Evolutionary conservation across 148 eudicot species (phyloP).

Genomic region (Mesembryanthemum crystallinum): DNA sequence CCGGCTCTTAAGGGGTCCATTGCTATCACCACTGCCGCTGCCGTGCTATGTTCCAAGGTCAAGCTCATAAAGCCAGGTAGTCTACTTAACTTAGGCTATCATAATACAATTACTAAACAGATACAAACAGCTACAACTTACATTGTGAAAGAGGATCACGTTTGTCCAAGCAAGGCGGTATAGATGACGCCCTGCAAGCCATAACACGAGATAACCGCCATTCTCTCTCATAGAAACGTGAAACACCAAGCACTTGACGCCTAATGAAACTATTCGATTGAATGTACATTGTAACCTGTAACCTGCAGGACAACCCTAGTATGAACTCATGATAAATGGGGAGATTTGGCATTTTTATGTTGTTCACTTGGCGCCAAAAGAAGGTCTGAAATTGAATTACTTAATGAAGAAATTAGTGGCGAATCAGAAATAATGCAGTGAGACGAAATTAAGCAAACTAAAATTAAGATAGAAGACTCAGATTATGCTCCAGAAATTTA

Average conservation of each 20-base stretch:
- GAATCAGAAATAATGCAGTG: not conserved
- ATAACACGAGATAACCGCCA: constrained; percentile 29
- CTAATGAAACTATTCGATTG: constrained; percentile 35
- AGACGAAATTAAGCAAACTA: not conserved
- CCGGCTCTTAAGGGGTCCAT: not conserved
- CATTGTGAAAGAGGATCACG: constrained; percentile 22
- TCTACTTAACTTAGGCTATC: not conserved
- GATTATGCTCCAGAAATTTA: not conserved
- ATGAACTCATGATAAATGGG: not conserved
- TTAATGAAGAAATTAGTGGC: not conserved
- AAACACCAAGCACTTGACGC: constrained; percentile 35
- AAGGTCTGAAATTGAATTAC: not conserved
- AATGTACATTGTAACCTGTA: constrained; percentile 36
- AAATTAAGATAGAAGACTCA: not conserved
- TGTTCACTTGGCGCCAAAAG: not conserved
- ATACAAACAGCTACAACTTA: constrained; percentile 16
- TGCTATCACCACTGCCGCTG: not conserved
- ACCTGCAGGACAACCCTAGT: constrained; percentile 27
- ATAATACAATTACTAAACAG: not conserved
- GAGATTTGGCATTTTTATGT: not conserved
- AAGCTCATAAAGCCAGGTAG: not conserved
- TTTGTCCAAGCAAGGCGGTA: constrained; percentile 30
- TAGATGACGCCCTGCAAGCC: constrained; percentile 31
- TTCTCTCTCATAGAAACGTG: constrained; percentile 31
- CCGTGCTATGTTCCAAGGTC: not conserved